Conservation (phyloP, 768 basidiomycete genomes). For the Epithele typhae region DNA sequence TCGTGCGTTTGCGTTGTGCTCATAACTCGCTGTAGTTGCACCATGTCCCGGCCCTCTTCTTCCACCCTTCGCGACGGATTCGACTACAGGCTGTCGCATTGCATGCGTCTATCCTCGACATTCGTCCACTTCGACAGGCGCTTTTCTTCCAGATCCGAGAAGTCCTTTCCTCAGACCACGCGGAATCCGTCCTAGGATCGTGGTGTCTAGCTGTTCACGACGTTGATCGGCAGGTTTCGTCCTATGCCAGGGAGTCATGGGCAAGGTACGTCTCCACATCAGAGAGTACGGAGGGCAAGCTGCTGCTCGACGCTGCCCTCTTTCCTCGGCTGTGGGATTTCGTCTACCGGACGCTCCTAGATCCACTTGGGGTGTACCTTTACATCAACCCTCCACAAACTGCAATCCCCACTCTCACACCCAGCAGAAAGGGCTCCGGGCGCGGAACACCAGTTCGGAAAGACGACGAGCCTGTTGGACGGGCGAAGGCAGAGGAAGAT, state of each 20-base stretch:
- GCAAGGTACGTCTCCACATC: slow-evolving; percentile 26
- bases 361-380: slow-evolving; percentile 55
- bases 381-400: slow-evolving; percentile 59
- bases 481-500: slow-evolving; percentile 50
- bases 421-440: slow-evolving; percentile 27
- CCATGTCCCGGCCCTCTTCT: slow-evolving; percentile 76
- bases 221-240: slow-evolving; percentile 57
- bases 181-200: slow-evolving; percentile 59
- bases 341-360: slow-evolving; percentile 48
- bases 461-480: slow-evolving; percentile 28
- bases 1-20: background rate
- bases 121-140: slow-evolving; percentile 43
- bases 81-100: slow-evolving; percentile 55
- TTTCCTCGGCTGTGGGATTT: slow-evolving; percentile 44
- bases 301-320: slow-evolving; percentile 30
- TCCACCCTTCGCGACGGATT: slow-evolving; percentile 77
- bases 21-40: slow-evolving; percentile 52
- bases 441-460: slow-evolving; percentile 31
- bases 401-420: slow-evolving; percentile 28
- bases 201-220: slow-evolving; percentile 76
- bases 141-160: slow-evolving; percentile 45
- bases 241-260: slow-evolving; percentile 53
- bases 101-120: slow-evolving; percentile 62
- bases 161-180: slow-evolving; percentile 41
- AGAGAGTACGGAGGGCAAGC: slow-evolving; percentile 9